Conservation (phyloP, 169 alveolate genomes). For the Theileria annulata region DNA sequence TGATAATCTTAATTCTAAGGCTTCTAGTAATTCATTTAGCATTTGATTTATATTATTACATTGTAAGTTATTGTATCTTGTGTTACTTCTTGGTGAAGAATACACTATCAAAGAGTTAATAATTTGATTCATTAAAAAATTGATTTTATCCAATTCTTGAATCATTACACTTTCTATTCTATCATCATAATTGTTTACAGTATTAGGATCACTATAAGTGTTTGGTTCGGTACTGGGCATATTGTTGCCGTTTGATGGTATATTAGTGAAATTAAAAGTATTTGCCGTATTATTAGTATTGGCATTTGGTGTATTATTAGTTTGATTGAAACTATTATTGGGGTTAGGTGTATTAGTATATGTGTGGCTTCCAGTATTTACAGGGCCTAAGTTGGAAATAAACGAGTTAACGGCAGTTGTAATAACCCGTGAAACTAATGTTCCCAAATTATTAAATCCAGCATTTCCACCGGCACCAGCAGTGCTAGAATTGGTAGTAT, state of each 20-base stretch:
- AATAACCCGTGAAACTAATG: background rate
- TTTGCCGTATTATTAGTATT: background rate
- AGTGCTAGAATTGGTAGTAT: background rate
- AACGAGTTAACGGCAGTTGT: background rate
- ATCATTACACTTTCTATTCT: too few species aligned
- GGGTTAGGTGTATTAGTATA: too few species aligned
- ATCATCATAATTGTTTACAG: too few species aligned
- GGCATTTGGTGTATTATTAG: background rate
- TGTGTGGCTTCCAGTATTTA: background rate
- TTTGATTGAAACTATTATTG: too few species aligned
- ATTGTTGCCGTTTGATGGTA: too few species aligned
- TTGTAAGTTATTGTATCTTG: background rate
- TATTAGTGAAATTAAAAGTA: too few species aligned
- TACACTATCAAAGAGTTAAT: background rate
- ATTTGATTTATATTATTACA: too few species aligned
- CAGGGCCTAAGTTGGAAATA: background rate
- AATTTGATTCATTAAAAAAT: too few species aligned
- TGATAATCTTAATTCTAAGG: background rate
- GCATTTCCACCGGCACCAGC: background rate
- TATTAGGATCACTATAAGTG: too few species aligned
- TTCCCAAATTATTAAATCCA: background rate
- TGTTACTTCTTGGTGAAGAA: background rate
- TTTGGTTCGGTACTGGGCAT: too few species aligned
- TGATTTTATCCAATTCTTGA: background rate
- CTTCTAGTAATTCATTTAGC: background rate